Evolutionary conservation across 768 basidiomycete genomes (phyloP).

Genomic region (Lactarius akahatsu): DNA sequence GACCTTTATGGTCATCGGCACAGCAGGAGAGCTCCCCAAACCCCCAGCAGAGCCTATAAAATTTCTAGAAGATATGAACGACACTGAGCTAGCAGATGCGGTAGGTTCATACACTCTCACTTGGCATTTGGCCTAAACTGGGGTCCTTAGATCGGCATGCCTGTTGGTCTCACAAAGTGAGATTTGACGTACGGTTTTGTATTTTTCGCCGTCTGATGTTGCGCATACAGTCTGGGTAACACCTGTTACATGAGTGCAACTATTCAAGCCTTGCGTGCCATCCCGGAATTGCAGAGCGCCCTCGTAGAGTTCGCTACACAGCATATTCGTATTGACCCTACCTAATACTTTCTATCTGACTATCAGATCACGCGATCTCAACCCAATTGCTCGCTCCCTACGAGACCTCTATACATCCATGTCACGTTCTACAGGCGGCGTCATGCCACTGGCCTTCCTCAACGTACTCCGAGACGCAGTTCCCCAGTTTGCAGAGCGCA

Average conservation of each 20-base stretch:
- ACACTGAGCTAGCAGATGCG: slow-evolving; percentile 73
- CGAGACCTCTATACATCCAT: slow-evolving; percentile 72
- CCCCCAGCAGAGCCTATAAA: slow-evolving; percentile 75
- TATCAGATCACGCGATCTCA: slow-evolving; percentile 24
- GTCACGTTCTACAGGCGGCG: slow-evolving; percentile 70
- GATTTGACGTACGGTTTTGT: slow-evolving; percentile 28
- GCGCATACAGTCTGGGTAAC: slow-evolving; percentile 60
- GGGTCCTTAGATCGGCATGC: slow-evolving; percentile 55
- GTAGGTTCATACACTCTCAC: slow-evolving; percentile 44
- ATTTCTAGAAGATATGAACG: slow-evolving; percentile 93
- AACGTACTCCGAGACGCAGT: slow-evolving; percentile 68
- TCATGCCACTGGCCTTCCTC: slow-evolving; percentile 71
- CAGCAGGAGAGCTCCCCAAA: slow-evolving; percentile 88
- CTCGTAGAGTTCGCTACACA: slow-evolving; percentile 53
- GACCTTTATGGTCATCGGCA: slow-evolving; percentile 90
- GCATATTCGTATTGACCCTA: not conserved
- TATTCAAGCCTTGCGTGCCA: slow-evolving; percentile 87
- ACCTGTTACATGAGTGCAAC: slow-evolving; percentile 99
- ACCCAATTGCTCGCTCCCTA: slow-evolving; percentile 47
- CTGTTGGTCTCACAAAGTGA: slow-evolving; percentile 77
- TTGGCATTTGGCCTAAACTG: not conserved
- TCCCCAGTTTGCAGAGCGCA: slow-evolving; percentile 87
- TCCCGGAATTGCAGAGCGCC: slow-evolving; percentile 83
- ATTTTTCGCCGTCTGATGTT: slow-evolving; percentile 34
- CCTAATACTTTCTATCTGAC: not conserved